Evolutionary conservation across 73 alveolate species (phyloP).

Genomic region (Paramecium octaurelia): DNA sequence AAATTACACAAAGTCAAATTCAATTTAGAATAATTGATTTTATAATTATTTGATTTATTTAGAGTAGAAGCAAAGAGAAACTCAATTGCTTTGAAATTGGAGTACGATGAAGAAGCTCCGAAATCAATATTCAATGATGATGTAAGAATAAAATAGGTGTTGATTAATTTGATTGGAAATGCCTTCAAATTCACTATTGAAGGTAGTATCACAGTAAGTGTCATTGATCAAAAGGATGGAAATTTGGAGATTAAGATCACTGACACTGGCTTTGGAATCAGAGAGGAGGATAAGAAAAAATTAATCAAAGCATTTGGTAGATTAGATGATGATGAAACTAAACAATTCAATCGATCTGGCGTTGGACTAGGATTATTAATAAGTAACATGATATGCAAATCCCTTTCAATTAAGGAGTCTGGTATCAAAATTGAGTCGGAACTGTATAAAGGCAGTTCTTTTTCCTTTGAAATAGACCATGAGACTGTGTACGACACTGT

Average conservation of each 20-base stretch:
- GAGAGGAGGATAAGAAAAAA: slow-evolving; percentile 51
- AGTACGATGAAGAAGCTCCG: not conserved
- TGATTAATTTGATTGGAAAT: slow-evolving; percentile 58
- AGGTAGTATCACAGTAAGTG: slow-evolving; percentile 42
- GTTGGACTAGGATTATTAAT: slow-evolving; percentile 63
- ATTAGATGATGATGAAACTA: slow-evolving; percentile 54
- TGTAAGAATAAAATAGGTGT: slow-evolving; percentile 37
- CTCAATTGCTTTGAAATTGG: not conserved
- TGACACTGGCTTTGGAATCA: slow-evolving; percentile 62
- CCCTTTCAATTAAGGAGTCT: not conserved
- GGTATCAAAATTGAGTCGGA: not conserved
- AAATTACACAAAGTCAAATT: not conserved
- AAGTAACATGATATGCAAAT: slow-evolving; percentile 44
- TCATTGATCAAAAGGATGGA: not conserved
- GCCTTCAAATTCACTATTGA: slow-evolving; percentile 55
- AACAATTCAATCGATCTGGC: slow-evolving; percentile 41
- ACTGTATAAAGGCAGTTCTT: not conserved
- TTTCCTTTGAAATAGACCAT: slow-evolving; percentile 11
- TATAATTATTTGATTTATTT: not conserved
- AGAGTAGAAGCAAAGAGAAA: slow-evolving; percentile 35
- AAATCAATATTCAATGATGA: slow-evolving; percentile 34
- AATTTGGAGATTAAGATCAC: not conserved
- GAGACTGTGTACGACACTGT: not conserved
- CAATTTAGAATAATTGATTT: not conserved
- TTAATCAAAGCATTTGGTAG: slow-evolving; percentile 51